Base-by-base conservation (phyloP, 2,329 filamentous ascomycete genomes). In the Kalmusia sp. region DNA sequence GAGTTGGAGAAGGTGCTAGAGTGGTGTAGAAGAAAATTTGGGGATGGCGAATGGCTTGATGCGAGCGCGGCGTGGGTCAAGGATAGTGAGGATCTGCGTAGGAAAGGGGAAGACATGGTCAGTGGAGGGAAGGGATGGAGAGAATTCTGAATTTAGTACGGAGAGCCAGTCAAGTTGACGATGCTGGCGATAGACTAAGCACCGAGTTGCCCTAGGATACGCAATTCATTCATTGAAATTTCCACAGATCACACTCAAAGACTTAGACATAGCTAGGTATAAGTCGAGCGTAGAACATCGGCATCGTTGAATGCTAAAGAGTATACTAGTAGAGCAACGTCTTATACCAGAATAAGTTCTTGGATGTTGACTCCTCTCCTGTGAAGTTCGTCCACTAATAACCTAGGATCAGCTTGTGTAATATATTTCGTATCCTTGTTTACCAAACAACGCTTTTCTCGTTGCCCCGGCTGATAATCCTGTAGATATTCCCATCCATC, bases 1-100 rank as follows among this genome's bases (percentile, higher is more conserved):
- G 80, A 82, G 63, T 64, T 82, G 24, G 67, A 71, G 33, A 63
- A 56, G 6, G 63, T 81, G 27, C 51, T 81, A 31, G 68, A 74
- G 27, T 82, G 75, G 67, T 82, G 79, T 65, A 66, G 64, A 52
- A 40, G 62, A 21, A 79, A 76, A 53, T 83, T 81, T 69, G 80
- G 80, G 17, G 73, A 68, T 14, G 68, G 58, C 3, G 67, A 60
- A 59, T 70, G 73, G 62, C 54, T 61, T 27, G 80, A 84, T 74
- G 80, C 79, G 39, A 79, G 63, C 4, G 50, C 54, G 17, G 74
- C 71, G 19, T 81, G 77, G 76, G 75, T 77, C 7, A 71, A 70
- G 68, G 75, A 75, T 43, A 64, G 67, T 24, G 65, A 68, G 55
- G 73, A 79, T 54, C 67, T 77, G 19, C 71, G 68, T 51, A 67